Percentiles rank a stretch among this genome's conserved stretches.
These are phyloP conservation scores for Capsicum chinense DNA, from an alignment of 257 asterid genomes.

Conservation along the genomic window DNA sequence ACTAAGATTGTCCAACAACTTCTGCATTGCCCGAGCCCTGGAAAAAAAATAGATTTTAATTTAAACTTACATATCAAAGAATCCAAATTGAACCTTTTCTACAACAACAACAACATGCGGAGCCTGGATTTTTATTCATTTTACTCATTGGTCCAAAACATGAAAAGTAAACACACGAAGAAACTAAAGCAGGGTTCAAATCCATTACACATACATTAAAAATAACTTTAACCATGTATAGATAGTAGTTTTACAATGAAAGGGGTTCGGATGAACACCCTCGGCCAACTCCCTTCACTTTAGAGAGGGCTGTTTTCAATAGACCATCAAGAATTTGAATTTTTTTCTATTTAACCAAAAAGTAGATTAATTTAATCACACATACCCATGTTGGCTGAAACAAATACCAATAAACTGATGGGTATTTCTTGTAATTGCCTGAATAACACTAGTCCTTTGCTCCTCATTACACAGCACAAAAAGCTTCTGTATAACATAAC, in stretches of 20 bases:
- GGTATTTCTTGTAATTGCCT: slow-evolving; percentile 44
- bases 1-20: slow-evolving; percentile 59
- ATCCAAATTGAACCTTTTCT: background rate
- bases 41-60: background rate
- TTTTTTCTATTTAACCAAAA: background rate
- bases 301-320: too few relatives aligned
- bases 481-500: slow-evolving; percentile 58
- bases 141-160: too few relatives aligned
- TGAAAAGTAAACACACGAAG: too few relatives aligned
- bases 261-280: too few relatives aligned
- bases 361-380: slow-evolving; percentile 4
- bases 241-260: too few relatives aligned
- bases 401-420: slow-evolving; percentile 50
- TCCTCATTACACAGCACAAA: slow-evolving; percentile 58
- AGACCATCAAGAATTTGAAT: too few relatives aligned
- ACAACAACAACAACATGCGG: too few relatives aligned
- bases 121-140: too few relatives aligned
- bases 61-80: background rate
- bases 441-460: slow-evolving; percentile 64
- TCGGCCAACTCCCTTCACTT: too few relatives aligned
- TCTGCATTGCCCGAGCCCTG: slow-evolving; percentile 63
- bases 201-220: too few relatives aligned
- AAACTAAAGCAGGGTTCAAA: too few relatives aligned
- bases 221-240: too few relatives aligned
- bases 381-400: slow-evolving; percentile 64